These are phyloP conservation scores for Parathielavia appendiculata DNA, from an alignment of 495 filamentous ascomycete species.

Conservation along the genomic window DNA sequence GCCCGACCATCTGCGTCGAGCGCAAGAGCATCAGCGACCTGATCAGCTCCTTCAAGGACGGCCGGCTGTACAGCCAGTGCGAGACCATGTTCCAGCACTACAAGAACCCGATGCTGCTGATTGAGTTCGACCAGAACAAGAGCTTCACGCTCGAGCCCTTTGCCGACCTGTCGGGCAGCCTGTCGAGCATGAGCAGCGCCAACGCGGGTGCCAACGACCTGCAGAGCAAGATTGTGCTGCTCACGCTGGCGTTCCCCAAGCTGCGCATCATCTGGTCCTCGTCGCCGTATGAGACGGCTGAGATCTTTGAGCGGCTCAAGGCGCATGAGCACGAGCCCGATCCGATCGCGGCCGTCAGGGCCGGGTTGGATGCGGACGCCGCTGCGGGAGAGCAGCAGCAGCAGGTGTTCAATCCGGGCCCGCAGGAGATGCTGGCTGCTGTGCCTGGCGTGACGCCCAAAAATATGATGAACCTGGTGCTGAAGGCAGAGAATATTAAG, in stretches of 20 bases:
- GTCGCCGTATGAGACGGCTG: constrained; percentile 90
- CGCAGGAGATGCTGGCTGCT: constrained; percentile 78
- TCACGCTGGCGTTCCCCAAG: constrained; percentile 86
- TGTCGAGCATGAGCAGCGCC: constrained; percentile 49
- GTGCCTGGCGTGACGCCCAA: constrained; percentile 83
- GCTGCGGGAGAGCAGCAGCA: constrained; percentile 56
- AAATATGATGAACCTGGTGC: constrained; percentile 62
- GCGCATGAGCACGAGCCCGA: constrained; percentile 84
- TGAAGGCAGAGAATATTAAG: constrained; percentile 68
- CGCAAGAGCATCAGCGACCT: constrained; percentile 89
- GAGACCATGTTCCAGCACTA: constrained; percentile 95
- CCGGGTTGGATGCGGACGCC: constrained; percentile 74
- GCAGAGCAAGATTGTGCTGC: constrained; percentile 85
- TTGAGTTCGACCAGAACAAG: constrained; percentile 97
- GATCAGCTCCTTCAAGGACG: constrained; percentile 84
- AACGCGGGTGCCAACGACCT: constrained; percentile 61
- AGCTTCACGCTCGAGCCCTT: constrained; percentile 95
- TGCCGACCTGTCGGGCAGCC: constrained; percentile 67
- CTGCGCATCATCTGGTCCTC: constrained; percentile 91
- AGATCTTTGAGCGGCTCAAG: constrained; percentile 93
- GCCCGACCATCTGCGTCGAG: constrained; percentile 85
- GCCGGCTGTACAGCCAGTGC: constrained; percentile 83
- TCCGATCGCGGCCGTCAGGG: constrained; percentile 76
- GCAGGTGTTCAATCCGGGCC: constrained; percentile 55
- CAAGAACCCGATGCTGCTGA: constrained; percentile 82